A percentile compares a stretch with the other conserved stretches of the same genome.
These are phyloP conservation scores for Petunia hybrid DNA, from an alignment of 305 asterid species.

Conservation along the genomic window DNA sequence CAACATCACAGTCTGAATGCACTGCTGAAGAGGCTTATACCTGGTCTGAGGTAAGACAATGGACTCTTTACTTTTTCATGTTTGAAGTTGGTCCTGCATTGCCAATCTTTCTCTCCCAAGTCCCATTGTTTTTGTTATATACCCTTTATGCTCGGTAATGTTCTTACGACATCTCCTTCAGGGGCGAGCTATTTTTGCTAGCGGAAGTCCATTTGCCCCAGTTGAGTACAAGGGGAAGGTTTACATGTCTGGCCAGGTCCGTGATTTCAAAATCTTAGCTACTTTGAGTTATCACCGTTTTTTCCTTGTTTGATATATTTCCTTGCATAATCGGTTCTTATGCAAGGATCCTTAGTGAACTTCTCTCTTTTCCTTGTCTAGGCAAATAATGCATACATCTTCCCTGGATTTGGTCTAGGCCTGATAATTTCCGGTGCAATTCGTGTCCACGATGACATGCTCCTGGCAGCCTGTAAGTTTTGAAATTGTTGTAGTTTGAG, in stretches of 20 bases:
- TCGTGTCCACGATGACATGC: constrained; percentile 98
- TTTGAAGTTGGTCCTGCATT: not conserved
- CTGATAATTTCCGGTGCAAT: constrained; percentile 96
- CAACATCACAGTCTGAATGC: constrained; percentile 98
- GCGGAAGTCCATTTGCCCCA: constrained; percentile 95
- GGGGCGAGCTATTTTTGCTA: constrained; percentile 96
- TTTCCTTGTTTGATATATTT: not conserved
- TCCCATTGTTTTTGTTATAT: not conserved
- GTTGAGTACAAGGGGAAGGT: constrained; percentile 72
- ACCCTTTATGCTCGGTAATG: not conserved
- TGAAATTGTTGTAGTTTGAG: constrained; percentile 10
- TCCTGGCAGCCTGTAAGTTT: constrained; percentile 94
- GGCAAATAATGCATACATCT: constrained; percentile 97
- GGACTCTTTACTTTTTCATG: not conserved
- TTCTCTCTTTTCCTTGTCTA: constrained; percentile 36
- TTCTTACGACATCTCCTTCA: constrained; percentile 35
- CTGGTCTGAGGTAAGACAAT: constrained; percentile 82
- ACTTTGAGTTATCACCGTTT: not conserved
- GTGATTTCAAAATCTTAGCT: constrained; percentile 1
- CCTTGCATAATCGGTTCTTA: not conserved
- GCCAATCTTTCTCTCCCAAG: not conserved
- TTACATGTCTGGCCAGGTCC: constrained; percentile 92
- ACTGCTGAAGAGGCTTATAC: constrained; percentile 96
- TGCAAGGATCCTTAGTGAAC: constrained; percentile 20
- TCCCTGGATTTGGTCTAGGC: constrained; percentile 99